A percentile compares a stretch with the other conserved stretches of the same genome.
Conservation (phyloP, 768 basidiomycete genomes). For the Suillus hirtellus region DNA sequence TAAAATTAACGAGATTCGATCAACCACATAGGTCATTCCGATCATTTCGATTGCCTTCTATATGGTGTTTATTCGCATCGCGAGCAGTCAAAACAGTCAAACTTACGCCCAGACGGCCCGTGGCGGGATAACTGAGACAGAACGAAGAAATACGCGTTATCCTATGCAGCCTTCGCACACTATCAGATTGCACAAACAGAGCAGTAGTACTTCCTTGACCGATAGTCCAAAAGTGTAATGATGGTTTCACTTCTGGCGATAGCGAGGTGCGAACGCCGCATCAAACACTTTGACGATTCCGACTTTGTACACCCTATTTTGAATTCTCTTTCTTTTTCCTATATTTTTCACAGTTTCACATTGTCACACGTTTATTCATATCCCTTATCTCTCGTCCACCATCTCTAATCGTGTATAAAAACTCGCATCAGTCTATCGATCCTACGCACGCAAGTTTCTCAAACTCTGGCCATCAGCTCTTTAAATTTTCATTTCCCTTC, state of each 20-base stretch:
- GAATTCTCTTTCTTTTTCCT: too few relatives aligned
- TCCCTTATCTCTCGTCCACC: too few relatives aligned
- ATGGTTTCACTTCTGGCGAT: too few relatives aligned
- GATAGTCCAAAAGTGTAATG: background rate
- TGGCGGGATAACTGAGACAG: background rate
- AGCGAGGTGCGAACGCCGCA: too few relatives aligned
- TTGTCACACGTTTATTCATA: too few relatives aligned
- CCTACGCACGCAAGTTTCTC: too few relatives aligned
- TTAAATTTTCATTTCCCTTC: background rate
- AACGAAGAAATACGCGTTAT: background rate
- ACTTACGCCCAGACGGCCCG: background rate
- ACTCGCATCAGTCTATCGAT: too few relatives aligned
- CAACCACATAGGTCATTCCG: background rate
- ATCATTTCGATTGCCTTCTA: background rate
- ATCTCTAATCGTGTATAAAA: too few relatives aligned
- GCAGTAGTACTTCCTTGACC: background rate
- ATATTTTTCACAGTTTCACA: too few relatives aligned
- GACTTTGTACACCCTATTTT: too few relatives aligned
- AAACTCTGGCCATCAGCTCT: background rate
- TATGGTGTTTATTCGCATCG: background rate
- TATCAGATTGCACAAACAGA: background rate
- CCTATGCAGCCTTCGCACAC: background rate
- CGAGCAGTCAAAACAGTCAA: background rate
- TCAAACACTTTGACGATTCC: too few relatives aligned
- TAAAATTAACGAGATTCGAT: background rate